Conservation (phyloP, 768 basidiomycete species). For the Sporobolomyces phaffii region DNA sequence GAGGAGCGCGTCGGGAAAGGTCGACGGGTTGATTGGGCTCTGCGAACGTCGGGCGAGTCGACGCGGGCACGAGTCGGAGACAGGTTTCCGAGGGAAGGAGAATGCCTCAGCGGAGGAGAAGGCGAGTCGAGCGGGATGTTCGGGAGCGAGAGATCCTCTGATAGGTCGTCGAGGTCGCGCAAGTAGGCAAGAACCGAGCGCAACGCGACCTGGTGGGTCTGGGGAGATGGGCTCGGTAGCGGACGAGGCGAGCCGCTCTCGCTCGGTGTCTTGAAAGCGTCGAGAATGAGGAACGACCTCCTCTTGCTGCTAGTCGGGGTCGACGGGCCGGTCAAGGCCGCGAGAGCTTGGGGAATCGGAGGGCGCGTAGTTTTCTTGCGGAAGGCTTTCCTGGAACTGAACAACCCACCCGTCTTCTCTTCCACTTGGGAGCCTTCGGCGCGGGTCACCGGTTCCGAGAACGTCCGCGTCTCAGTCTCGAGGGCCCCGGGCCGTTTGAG, state of each 20-base stretch:
- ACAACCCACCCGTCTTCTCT: slow-evolving; percentile 1
- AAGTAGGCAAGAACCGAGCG: slow-evolving; percentile 93
- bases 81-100: slow-evolving; percentile 6
- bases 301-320: slow-evolving; percentile 58
- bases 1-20: not conserved
- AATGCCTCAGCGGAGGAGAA: not conserved
- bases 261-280: slow-evolving; percentile 57
- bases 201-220: slow-evolving; percentile 47
- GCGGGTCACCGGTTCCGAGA: slow-evolving; percentile 27
- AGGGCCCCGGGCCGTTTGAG: slow-evolving; percentile 17
- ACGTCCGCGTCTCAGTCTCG: slow-evolving; percentile 14
- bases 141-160: slow-evolving; percentile 49
- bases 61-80: not conserved
- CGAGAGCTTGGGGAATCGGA: not conserved
- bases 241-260: not conserved
- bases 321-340: slow-evolving; percentile 10
- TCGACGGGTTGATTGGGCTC: slow-evolving; percentile 27
- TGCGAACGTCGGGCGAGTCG: slow-evolving; percentile 17
- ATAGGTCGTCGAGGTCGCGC: slow-evolving; percentile 88
- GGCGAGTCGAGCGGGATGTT: slow-evolving; percentile 22
- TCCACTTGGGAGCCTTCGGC: slow-evolving; percentile 18
- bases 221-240: slow-evolving; percentile 58
- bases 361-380: slow-evolving; percentile 11
- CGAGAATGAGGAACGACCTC: slow-evolving; percentile 82
- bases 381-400: slow-evolving; percentile 19